Evolutionary conservation across 2,329 filamentous ascomycete genomes (phyloP), one percentile per base, ranked within the genome.

Genomic region (Drechmeria coniospora): DNA sequence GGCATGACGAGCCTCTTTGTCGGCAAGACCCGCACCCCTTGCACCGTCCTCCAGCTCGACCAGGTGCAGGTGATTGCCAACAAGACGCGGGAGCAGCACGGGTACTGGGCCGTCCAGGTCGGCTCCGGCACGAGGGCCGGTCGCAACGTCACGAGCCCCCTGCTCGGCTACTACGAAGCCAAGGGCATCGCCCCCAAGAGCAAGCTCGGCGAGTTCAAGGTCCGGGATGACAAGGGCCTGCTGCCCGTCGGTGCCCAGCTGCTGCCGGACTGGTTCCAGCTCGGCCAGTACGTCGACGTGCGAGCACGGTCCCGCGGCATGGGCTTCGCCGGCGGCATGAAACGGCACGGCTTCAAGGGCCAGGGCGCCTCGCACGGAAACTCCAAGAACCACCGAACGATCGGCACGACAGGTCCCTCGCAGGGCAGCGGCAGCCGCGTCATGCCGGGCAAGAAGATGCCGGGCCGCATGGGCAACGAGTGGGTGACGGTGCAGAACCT

Each of bases 291-390:
- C 54, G 79, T 98, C 34, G 90, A 98, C 58, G 75, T 83, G 29
- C 68, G 76, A 44, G 77, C 74, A 26, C 72, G 79, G 46, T 78
- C 74, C 42, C 72, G 81, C 49, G 90, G 90, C 29, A 87, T 83
- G 70, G 90, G 90, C 6, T 98, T 94, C 51, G 82, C 79, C 8
- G 90, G 90, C 68, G 90, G 82, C 40, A 98, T 98, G 90, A 98
- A 98, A 73, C 69, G 81, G 42, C 81, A 87, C 59, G 84, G 84
- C 19, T 95, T 90, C 56, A 54, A 63, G 17, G 90, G 90, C 44
- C 90, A 98, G 61, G 79, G 75, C 41, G 81, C 83, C 32, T 86
- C 77, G 43, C 90, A 98, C 68, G 90, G 90, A 68, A 87, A 92
- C 59, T 94, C 86, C 48, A 74, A 84, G 59, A 84, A 82, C 47